Evolutionary conservation across 257 asterid genomes (phyloP), one percentile per base, ranked within the genome.

Genomic region (Leptodermis oblonga): DNA sequence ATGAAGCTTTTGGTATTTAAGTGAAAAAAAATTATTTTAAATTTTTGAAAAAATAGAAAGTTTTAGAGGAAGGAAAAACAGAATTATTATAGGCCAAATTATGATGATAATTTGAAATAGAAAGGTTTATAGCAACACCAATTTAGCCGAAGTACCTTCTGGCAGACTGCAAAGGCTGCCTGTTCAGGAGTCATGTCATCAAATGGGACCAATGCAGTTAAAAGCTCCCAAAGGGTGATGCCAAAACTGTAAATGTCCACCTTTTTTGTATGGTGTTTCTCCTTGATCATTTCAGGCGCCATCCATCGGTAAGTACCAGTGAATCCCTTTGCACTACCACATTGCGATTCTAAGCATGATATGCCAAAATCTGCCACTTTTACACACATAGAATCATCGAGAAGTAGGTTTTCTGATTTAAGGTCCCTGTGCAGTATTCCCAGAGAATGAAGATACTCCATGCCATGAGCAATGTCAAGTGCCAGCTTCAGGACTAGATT

Each of bases 271-370:
- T 93, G 99, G 56, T 79, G 86, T 68, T 90, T 93, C 72, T 93
- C 97, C 86, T 82, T 83, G 6, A 93, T 93, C 99, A 93, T 90
- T 70, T 93, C 98, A 1, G 99, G 99, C 26, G 99, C 99, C 99
- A 93, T 93, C 99, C 99, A 93, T 26, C 97, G 94, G 55, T 93
- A 93, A 1, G 99, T 93, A 25, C 98, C 99, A 0, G 99, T 88
- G 80, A 93, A 93, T 43, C 99, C 97, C 82, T 90, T 93, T 30
- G 90, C 83, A 48, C 92, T 90, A 20, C 99, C 97, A 67, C 99
- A 90, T 72, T 93, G 99, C 0, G 97, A 73, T 70, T 93, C 99
- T 81, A 93, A 79, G 69, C 99, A 93, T 1, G 99, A 93, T 65
- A 93, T 90, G 9, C 99, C 98, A 20, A 93, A 93, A 78, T 93